A percentile compares a stretch with the other conserved stretches of the same genome.
phyloP scores from a whole-genome alignment of 176 grass and related monocot genomes.

The Triticum dicoccoides region DNA sequence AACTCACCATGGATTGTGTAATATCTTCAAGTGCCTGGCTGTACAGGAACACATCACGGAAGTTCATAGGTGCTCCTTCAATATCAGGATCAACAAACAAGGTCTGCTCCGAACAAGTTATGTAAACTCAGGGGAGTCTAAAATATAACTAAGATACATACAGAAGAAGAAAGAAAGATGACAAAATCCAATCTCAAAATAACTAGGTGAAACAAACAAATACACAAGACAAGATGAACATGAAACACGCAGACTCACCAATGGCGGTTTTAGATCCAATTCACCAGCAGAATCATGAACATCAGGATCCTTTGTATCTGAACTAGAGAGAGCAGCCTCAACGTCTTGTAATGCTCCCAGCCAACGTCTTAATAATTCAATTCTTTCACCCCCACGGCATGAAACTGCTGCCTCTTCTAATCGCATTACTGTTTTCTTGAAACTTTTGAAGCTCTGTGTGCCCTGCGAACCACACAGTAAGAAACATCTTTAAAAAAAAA shows the following conservation, averaged over 20 bases:
- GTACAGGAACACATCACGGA: slow-evolving; percentile 87
- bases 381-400: slow-evolving; percentile 68
- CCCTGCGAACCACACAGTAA: slow-evolving; percentile 44
- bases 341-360: slow-evolving; percentile 75
- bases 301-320: slow-evolving; percentile 46
- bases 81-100: slow-evolving; percentile 84
- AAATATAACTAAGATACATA: background rate
- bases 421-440: slow-evolving; percentile 71
- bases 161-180: background rate
- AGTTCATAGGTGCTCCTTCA: slow-evolving; percentile 83
- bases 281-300: slow-evolving; percentile 30
- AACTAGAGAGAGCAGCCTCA: slow-evolving; percentile 37
- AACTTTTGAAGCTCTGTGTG: slow-evolving; percentile 67
- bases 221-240: background rate
- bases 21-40: slow-evolving; percentile 96
- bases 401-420: slow-evolving; percentile 88
- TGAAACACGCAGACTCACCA: slow-evolving; percentile 36
- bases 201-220: slow-evolving; percentile 14
- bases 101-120: slow-evolving; percentile 48
- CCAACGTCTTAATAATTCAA: slow-evolving; percentile 76
- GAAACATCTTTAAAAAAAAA: background rate
- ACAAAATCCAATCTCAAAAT: slow-evolving; percentile 12
- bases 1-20: slow-evolving; percentile 89
- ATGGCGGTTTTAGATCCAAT: slow-evolving; percentile 48
- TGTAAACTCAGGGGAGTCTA: slow-evolving; percentile 8